A percentile compares a stretch with the other conserved stretches of the same genome.
phyloP scores from a whole-genome alignment of 768 basidiomycete species.

The Dictyophora rubrovolvata region DNA sequence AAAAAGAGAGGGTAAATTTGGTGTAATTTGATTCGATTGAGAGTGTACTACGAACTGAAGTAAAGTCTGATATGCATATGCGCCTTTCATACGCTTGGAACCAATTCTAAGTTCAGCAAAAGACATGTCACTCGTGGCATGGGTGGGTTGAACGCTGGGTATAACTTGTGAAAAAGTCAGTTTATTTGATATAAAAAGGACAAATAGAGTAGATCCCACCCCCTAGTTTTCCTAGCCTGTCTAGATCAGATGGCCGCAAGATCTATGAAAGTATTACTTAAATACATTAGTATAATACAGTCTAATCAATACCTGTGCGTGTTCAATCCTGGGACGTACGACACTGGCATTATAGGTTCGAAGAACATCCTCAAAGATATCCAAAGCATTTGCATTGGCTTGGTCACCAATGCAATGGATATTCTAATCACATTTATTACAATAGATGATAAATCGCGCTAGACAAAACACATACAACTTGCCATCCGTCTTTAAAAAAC shows the following conservation, averaged over 20 bases:
- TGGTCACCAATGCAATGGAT: conserved; percentile 85
- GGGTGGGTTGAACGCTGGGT: conserved; percentile 86
- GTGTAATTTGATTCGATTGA: neutral
- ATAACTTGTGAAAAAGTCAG: conserved; percentile 43
- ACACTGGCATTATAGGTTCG: conserved; percentile 32
- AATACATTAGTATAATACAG: neutral
- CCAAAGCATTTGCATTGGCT: conserved; percentile 72
- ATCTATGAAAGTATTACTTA: neutral
- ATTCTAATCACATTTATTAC: conserved; percentile 40
- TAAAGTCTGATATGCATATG: conserved; percentile 82
- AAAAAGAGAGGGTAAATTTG: neutral
- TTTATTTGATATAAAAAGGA: neutral
- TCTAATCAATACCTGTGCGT: conserved; percentile 77
- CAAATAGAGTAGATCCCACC: neutral
- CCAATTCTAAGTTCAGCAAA: conserved; percentile 83
- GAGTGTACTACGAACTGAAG: conserved; percentile 39
- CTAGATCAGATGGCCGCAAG: neutral
- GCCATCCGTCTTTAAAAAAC: conserved; percentile 70
- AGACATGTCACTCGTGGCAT: conserved; percentile 87
- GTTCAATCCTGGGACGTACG: conserved; percentile 78
- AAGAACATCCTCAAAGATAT: conserved; percentile 69
- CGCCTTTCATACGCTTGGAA: conserved; percentile 67
- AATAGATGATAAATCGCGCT: neutral
- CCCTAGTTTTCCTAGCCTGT: neutral
- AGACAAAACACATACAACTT: conserved; percentile 50